These are phyloP conservation scores for Rhizomucor pusillus DNA, from an alignment of 371 early-diverging fungal species.

Conservation along the genomic window DNA sequence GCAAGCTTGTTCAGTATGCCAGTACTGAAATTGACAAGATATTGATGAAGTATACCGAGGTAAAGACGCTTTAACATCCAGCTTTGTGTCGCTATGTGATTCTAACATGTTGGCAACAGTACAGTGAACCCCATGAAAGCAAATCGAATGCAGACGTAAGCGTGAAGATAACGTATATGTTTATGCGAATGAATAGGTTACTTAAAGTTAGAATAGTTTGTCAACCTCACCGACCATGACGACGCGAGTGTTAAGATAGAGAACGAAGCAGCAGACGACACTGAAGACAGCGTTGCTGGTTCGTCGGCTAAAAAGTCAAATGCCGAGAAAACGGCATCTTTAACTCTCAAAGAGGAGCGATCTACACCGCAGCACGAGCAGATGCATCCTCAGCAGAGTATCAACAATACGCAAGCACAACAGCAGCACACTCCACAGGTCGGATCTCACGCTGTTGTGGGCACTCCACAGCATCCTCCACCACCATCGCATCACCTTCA, in stretches of 20 bases:
- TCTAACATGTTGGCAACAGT: constrained; percentile 9
- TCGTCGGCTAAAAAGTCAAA: not conserved
- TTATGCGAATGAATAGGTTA: too few relatives aligned
- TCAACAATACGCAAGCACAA: constrained; percentile 1
- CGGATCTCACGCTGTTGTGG: constrained; percentile 14
- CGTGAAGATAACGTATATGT: too few relatives aligned
- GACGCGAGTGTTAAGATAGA: constrained; percentile 12
- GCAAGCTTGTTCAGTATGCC: constrained; percentile 91
- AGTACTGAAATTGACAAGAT: constrained; percentile 91
- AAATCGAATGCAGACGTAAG: constrained; percentile 46
- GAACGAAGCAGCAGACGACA: constrained; percentile 7
- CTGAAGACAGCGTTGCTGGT: too few relatives aligned
- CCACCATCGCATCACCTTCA: too few relatives aligned
- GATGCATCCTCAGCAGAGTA: not conserved
- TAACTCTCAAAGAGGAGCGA: constrained; percentile 3
- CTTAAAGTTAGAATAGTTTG: constrained; percentile 14
- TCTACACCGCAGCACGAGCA: not conserved
- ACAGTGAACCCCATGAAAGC: constrained; percentile 38
- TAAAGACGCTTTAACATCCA: constrained; percentile 28
- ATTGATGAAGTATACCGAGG: constrained; percentile 89
- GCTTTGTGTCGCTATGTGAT: not conserved
- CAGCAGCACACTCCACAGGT: not conserved
- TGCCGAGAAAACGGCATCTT: constrained; percentile 17
- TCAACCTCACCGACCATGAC: constrained; percentile 11
- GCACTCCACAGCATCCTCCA: not conserved